Percentiles rank a stretch among this genome's conserved stretches.
These are phyloP conservation scores for Candida gorgasii DNA, from an alignment of 805 yeast genomes.

Conservation along the genomic window DNA sequence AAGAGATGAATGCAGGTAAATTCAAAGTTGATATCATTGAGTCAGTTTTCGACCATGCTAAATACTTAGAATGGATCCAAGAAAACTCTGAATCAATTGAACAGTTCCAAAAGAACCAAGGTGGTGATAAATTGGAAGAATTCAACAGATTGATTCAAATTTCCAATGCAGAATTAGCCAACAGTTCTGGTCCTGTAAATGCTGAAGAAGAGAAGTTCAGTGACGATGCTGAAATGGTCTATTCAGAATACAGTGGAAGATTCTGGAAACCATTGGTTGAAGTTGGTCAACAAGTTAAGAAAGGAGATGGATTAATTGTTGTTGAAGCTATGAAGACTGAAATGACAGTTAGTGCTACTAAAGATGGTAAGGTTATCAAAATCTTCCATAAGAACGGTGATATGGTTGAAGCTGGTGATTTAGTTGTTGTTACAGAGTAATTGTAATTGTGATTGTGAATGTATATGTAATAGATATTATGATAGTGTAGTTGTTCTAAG, in stretches of 20 bases:
- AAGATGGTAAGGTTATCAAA: constrained; percentile 69
- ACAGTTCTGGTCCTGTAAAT: constrained; percentile 48
- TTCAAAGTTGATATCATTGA: constrained; percentile 75
- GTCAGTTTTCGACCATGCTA: constrained; percentile 76
- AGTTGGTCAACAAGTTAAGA: constrained; percentile 72
- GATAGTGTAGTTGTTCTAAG: background rate
- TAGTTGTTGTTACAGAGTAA: constrained; percentile 76
- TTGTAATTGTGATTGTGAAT: background rate
- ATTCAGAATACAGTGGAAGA: constrained; percentile 95
- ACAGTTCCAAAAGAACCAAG: constrained; percentile 63
- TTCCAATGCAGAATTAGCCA: constrained; percentile 71
- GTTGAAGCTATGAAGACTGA: constrained; percentile 99
- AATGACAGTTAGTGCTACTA: constrained; percentile 80
- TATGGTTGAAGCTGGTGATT: constrained; percentile 95
- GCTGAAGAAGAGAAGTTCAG: constrained; percentile 58
- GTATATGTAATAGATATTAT: background rate
- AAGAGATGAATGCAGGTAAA: constrained; percentile 77
- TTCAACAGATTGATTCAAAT: constrained; percentile 81
- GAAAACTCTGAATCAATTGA: constrained; percentile 72
- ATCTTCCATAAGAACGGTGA: constrained; percentile 84
- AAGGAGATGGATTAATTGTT: constrained; percentile 80
- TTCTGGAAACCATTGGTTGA: constrained; percentile 90
- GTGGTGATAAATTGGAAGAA: constrained; percentile 81
- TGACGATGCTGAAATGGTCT: constrained; percentile 79
- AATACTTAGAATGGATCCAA: constrained; percentile 77